Evolutionary conservation across 192 early-diverging fungal genomes (phyloP), one percentile per base, ranked within the genome.

Genomic region (Fimicolochytrium jonesii): DNA sequence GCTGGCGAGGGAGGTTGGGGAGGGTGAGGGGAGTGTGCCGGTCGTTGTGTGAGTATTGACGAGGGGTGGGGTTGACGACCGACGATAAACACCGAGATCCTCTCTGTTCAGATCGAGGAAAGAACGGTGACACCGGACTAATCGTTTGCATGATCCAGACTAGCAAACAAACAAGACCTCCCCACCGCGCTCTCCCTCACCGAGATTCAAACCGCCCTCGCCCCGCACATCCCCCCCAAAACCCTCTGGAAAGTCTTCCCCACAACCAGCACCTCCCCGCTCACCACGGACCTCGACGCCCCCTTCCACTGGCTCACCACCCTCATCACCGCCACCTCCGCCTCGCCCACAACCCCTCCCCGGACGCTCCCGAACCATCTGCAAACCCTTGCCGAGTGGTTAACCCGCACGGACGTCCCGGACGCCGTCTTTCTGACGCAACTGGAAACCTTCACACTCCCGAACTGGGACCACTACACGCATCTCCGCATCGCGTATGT

Each of bases 401-500:
- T 51, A 17, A 18, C 17, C 17, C n/a, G 49, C 20, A n/a, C 18
- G 28, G 49, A 51, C 28, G 49, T 23, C 15, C 18, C 49, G 20
- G 49, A 51, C 2, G 49, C 4, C 26, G 26, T 26, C 18, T 51
- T 51, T 26, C n/a, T 51, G 17, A 13, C 4, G 4, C 49, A 51
- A 2, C 49, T 51, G 20, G 49, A 51, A 17, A 26, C n/a, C 2
- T 51, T 18, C 26, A 51, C 49, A 17, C 26, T 51, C 18, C 20
- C 18, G 17, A 22, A 18, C 49, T 51, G 49, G 49, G 49, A 51
- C 49, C 49, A 51, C 15, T 51, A 51, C 49, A 26, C 49, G 28
- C 49, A 51, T 7, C 49, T 51, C 26, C 49, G 49, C 18, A 51
- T 51, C 4, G 49, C 49, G 20, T 51, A 51, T 26, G 17, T 51